These are phyloP conservation scores for Carpinus viminea DNA, from an alignment of 306 rosid genomes.

Conservation along the genomic window DNA sequence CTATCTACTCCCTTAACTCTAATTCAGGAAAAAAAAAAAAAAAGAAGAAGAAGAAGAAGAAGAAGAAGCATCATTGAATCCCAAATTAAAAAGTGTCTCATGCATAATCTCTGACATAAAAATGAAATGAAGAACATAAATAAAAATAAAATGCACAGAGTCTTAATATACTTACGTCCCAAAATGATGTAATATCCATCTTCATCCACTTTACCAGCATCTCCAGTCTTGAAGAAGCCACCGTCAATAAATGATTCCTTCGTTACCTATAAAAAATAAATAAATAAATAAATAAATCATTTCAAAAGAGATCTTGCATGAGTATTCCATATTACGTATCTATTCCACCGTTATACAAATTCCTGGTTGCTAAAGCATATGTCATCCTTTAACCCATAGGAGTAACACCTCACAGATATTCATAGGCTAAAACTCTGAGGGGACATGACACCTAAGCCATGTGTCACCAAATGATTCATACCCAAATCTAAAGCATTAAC, in stretches of 20 bases:
- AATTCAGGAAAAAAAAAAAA: neutral
- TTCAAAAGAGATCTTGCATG: slow-evolving; percentile 10
- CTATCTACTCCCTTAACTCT: neutral
- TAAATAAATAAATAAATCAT: neutral
- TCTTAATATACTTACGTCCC: slow-evolving; percentile 72
- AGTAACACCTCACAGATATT: neutral
- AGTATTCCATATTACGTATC: neutral
- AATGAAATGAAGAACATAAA: neutral
- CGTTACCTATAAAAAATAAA: slow-evolving; percentile 50
- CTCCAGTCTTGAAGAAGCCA: slow-evolving; percentile 96
- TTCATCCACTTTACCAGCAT: slow-evolving; percentile 72
- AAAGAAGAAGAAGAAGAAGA: no score
- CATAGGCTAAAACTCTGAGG: neutral
- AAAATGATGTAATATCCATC: slow-evolving; percentile 84
- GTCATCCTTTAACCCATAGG: neutral
- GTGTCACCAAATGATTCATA: neutral
- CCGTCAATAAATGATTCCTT: slow-evolving; percentile 71
- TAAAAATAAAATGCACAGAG: slow-evolving; percentile 8
- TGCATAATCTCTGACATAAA: neutral
- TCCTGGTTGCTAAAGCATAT: neutral
- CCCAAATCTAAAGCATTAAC: neutral
- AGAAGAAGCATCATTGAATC: neutral
- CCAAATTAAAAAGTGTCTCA: neutral
- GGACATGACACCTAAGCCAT: neutral
- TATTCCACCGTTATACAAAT: neutral